These are phyloP conservation scores for Syzygium grande DNA, from an alignment of 345 rosid species.

Conservation along the genomic window DNA sequence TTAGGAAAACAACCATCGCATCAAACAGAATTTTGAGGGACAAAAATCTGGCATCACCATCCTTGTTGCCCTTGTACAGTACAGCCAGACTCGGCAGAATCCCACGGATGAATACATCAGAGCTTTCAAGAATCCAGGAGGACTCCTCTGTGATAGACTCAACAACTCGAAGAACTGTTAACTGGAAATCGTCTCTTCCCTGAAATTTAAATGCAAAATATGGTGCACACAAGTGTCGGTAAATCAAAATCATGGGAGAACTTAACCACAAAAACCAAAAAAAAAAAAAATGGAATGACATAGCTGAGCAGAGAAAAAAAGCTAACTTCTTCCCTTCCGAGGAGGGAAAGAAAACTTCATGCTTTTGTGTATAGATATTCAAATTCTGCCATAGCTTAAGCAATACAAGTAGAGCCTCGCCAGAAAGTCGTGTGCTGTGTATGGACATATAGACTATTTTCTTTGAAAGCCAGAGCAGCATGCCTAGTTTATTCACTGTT, in stretches of 20 bases:
- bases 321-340: neutral
- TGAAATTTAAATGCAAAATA: constrained; percentile 10
- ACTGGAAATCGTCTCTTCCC: constrained; percentile 96
- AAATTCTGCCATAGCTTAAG: neutral
- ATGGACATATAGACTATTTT: neutral
- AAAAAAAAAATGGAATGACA: neutral
- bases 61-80: constrained; percentile 86
- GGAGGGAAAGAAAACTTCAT: neutral
- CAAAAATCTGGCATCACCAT: constrained; percentile 85
- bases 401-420: neutral
- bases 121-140: constrained; percentile 43
- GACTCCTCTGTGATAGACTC: constrained; percentile 78
- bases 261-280: neutral
- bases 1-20: constrained; percentile 61
- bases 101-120: constrained; percentile 40
- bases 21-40: constrained; percentile 89
- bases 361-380: neutral
- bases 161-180: constrained; percentile 74
- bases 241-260: neutral
- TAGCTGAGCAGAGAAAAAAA: neutral
- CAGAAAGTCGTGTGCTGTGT: neutral
- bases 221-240: neutral
- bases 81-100: constrained; percentile 77
- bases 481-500: neutral
- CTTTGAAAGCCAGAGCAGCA: neutral